Evolutionary conservation across 176 grass and related monocot genomes (phyloP).

Genomic region (Elymus sibiricus): DNA sequence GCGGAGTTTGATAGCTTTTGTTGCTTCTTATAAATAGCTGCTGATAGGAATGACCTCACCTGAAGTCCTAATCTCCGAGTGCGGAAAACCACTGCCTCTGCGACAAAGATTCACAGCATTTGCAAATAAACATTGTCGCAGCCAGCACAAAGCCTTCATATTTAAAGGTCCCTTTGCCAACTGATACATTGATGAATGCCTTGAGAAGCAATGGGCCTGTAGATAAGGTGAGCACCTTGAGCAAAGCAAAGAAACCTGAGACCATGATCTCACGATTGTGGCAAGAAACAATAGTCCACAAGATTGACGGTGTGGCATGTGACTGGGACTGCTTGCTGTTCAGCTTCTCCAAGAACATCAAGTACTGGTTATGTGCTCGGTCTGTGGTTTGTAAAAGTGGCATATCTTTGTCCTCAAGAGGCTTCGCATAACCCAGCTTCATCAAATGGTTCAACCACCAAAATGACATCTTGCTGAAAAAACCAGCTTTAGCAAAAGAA

Average conservation of each 20-base stretch:
- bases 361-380: conserved; percentile 49
- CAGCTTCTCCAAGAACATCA: conserved; percentile 60
- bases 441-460: conserved; percentile 92
- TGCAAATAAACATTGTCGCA: conserved; percentile 57
- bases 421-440: conserved; percentile 71
- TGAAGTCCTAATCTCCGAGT: conserved; percentile 78
- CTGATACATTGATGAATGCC: conserved; percentile 73
- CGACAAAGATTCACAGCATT: conserved; percentile 77
- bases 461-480: conserved; percentile 76
- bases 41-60: conserved; percentile 74
- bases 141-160: conserved; percentile 71
- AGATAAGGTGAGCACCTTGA: conserved; percentile 71
- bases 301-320: conserved; percentile 39
- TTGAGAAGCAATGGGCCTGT: conserved; percentile 74
- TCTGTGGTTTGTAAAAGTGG: conserved; percentile 57
- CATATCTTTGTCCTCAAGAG: conserved; percentile 81
- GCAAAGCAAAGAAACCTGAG: conserved; percentile 79
- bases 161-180: conserved; percentile 58
- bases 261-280: conserved; percentile 56
- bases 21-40: conserved; percentile 83
- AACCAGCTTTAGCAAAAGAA: conserved; percentile 58
- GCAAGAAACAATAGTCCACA: conserved; percentile 79
- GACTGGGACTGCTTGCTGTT: conserved; percentile 24
- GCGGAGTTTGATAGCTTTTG: conserved; percentile 67
- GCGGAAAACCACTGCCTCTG: conserved; percentile 95